These are phyloP conservation scores for Dianthus caryophyllus DNA, from an alignment of 148 eudicot genomes.

Conservation along the genomic window DNA sequence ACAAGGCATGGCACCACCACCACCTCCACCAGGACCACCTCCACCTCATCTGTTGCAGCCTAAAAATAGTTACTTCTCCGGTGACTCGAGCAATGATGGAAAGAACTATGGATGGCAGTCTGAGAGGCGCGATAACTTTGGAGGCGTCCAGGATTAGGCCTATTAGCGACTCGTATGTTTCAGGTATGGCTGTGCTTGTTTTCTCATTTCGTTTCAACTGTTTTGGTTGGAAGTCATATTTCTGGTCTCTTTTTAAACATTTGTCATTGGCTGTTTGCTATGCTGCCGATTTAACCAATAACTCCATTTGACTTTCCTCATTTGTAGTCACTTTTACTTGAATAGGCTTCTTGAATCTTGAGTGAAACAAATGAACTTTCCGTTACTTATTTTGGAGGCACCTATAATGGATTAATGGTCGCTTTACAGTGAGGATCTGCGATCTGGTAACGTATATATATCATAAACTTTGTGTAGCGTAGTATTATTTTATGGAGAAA, in stretches of 20 bases:
- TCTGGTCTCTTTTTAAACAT: background rate
- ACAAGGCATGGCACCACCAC: conserved; percentile 48
- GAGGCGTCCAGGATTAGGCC: conserved; percentile 40
- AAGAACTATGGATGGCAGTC: conserved; percentile 51
- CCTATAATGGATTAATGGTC: too few species aligned
- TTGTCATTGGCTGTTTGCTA: background rate
- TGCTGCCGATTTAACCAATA: too few species aligned
- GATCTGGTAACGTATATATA: too few species aligned
- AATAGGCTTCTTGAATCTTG: too few species aligned
- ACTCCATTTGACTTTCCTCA: too few species aligned
- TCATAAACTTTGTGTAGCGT: too few species aligned
- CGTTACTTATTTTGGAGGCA: too few species aligned
- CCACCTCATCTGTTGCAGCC: conserved; percentile 52
- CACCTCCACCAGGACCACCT: conserved; percentile 59
- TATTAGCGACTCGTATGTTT: background rate
- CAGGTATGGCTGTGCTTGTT: background rate
- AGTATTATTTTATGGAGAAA: too few species aligned
- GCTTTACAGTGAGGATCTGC: too few species aligned
- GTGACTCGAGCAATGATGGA: conserved; percentile 45
- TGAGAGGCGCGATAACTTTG: conserved; percentile 49
- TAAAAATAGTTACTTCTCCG: conserved; percentile 40
- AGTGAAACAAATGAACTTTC: too few species aligned
- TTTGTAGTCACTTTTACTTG: too few species aligned
- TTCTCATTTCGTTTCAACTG: background rate
- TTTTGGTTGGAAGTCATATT: background rate